These are phyloP conservation scores for Mortierella sp. DNA, from an alignment of 371 early-diverging fungal species.

Conservation along the genomic window DNA sequence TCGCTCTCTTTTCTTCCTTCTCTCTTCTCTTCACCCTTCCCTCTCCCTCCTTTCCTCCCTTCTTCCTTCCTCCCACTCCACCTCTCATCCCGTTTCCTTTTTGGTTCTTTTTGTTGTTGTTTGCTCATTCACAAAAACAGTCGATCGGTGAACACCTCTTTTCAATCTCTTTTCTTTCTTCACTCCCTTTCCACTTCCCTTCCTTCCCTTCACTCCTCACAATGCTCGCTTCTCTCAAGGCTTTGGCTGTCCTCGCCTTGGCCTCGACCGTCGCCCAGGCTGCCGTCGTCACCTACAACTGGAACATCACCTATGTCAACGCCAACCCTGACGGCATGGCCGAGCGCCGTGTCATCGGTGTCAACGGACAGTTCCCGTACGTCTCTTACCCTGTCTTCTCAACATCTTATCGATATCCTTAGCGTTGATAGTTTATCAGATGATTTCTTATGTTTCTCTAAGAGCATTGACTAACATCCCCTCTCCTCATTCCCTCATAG, in stretches of 20 bases:
- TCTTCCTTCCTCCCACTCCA: not conserved
- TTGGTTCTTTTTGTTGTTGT: not conserved
- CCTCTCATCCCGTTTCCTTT: not conserved
- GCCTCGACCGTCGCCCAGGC: conserved; percentile 61
- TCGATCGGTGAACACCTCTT: not conserved
- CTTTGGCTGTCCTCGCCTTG: conserved; percentile 58
- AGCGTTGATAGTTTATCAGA: not conserved
- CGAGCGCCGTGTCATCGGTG: conserved; percentile 80
- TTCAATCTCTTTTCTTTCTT: conserved; percentile 3
- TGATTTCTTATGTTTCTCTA: not conserved
- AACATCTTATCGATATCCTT: not conserved
- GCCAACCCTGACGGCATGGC: conserved; percentile 77
- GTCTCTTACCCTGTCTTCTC: conserved; percentile 21
- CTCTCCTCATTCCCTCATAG: conserved; percentile 29
- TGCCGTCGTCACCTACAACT: conserved; percentile 72
- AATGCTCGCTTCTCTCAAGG: conserved; percentile 45
- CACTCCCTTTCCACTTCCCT: not conserved
- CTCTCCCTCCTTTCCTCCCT: not conserved
- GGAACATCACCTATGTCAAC: conserved; percentile 77
- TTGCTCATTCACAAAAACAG: not conserved
- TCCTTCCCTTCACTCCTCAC: not conserved
- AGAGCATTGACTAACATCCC: not conserved
- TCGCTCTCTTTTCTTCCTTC: not conserved
- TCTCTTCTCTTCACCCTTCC: not conserved
- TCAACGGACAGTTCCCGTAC: conserved; percentile 82